phyloP scores from a whole-genome alignment of 73 alveolate genomes.

The Strombidium stylifer region DNA sequence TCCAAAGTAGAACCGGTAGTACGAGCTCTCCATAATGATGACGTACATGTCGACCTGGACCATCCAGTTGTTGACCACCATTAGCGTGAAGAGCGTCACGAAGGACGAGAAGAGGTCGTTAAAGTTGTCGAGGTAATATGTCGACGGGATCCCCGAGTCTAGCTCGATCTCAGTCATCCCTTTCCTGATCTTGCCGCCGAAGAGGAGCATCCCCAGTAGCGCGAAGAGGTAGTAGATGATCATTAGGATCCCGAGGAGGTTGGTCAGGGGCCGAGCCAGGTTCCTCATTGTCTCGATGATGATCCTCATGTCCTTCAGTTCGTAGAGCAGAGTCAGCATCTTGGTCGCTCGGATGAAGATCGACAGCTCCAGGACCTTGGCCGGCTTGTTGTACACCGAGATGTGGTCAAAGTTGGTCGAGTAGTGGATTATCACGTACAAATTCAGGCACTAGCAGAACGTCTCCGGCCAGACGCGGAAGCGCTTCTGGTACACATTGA shows the following conservation, averaged over 20 bases:
- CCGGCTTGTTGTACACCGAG: no score
- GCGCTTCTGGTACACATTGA: constrained; percentile 2
- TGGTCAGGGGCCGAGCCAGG: not conserved
- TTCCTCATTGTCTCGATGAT: constrained; percentile 38
- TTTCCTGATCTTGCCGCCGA: not conserved
- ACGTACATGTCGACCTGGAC: not conserved
- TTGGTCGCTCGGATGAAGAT: constrained; percentile 18
- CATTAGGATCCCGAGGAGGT: not conserved
- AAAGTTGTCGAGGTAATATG: not conserved
- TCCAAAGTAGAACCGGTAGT: not conserved
- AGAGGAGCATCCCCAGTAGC: not conserved
- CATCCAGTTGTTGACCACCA: not conserved
- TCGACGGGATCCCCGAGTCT: not conserved
- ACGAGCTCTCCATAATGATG: not conserved
- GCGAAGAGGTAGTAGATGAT: not conserved
- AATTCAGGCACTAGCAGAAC: no score
- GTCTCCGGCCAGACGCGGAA: constrained; percentile 2
- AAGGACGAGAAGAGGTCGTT: not conserved
- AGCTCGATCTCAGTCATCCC: constrained; percentile 4
- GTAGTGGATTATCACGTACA: no score
- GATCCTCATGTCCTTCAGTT: constrained; percentile 25
- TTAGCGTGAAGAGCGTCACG: not conserved
- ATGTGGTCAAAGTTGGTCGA: no score
- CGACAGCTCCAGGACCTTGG: not conserved
- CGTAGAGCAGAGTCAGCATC: constrained; percentile 14